These are phyloP conservation scores for Aphanoascus verrucosus DNA, from an alignment of 2,329 filamentous ascomycete genomes.

Conservation along the genomic window DNA sequence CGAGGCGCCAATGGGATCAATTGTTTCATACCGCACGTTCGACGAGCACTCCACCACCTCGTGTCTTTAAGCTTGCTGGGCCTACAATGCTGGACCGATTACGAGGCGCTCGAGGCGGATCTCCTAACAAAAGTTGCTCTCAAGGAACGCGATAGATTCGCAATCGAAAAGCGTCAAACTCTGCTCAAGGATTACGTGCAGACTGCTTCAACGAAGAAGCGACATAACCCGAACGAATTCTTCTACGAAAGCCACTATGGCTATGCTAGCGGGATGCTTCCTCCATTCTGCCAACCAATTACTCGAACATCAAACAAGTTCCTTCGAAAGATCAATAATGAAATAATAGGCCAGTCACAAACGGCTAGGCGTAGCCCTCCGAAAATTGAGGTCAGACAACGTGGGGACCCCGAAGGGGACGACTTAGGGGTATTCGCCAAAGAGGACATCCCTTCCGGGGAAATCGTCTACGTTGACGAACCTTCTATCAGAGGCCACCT, in stretches of 20 bases:
- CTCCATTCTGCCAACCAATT: conserved; percentile 23
- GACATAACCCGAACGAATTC: conserved; percentile 15
- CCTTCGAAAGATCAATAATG: conserved; percentile 18
- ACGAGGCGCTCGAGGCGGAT: conserved; percentile 18
- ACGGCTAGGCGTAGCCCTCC: conserved; percentile 9
- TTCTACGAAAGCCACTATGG: conserved; percentile 23
- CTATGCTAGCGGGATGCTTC: conserved; percentile 16
- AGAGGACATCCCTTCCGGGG: conserved; percentile 18
- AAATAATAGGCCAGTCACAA: conserved; percentile 18
- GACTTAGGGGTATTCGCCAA: conserved; percentile 24
- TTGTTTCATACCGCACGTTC: conserved; percentile 23
- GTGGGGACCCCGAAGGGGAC: too few species aligned
- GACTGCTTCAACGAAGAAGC: background rate
- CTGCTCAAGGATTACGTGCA: conserved; percentile 11
- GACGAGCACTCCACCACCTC: conserved; percentile 23
- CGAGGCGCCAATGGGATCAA: conserved; percentile 22
- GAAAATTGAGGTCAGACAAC: conserved; percentile 12
- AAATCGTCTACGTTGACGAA: conserved; percentile 26
- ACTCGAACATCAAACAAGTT: conserved; percentile 16
- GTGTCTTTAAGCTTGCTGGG: conserved; percentile 24
- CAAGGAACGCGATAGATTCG: conserved; percentile 18
- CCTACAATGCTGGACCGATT: conserved; percentile 26
- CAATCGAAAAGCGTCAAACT: conserved; percentile 18
- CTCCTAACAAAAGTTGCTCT: conserved; percentile 16
- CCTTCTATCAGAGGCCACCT: conserved; percentile 29